These are phyloP conservation scores for Excoecaria cochinchinensis DNA, from an alignment of 345 rosid species.

Conservation along the genomic window DNA sequence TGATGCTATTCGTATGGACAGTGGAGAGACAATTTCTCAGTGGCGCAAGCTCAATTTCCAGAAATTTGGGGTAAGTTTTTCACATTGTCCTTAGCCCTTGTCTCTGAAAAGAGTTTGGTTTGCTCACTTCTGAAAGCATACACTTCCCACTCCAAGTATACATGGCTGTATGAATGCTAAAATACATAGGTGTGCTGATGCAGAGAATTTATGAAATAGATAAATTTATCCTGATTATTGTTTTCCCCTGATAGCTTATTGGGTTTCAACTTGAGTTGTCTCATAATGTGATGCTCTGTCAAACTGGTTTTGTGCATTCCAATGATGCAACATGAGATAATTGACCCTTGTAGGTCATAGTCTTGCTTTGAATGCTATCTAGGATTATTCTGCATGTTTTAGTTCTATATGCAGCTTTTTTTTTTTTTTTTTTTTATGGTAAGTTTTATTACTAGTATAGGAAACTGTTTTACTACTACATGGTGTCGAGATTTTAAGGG, in stretches of 20 bases:
- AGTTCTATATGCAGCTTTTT: no score
- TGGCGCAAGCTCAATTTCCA: slow-evolving; percentile 48
- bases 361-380: no score
- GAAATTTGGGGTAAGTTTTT: slow-evolving; percentile 51
- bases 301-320: neutral
- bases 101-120: neutral
- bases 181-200: neutral
- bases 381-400: neutral
- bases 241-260: neutral
- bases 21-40: slow-evolving; percentile 49
- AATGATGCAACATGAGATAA: neutral
- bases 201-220: neutral
- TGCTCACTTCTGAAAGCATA: neutral
- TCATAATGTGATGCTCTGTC: neutral
- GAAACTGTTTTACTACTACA: neutral
- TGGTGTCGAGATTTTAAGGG: neutral
- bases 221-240: neutral
- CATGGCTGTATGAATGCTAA: neutral
- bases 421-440: neutral
- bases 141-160: neutral
- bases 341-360: neutral
- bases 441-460: neutral
- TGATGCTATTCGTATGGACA: slow-evolving; percentile 46
- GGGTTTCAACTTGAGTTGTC: neutral
- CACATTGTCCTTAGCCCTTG: neutral